Base-by-base conservation (phyloP, 768 basidiomycete genomes). In the Neoboletus brunneissimus region DNA sequence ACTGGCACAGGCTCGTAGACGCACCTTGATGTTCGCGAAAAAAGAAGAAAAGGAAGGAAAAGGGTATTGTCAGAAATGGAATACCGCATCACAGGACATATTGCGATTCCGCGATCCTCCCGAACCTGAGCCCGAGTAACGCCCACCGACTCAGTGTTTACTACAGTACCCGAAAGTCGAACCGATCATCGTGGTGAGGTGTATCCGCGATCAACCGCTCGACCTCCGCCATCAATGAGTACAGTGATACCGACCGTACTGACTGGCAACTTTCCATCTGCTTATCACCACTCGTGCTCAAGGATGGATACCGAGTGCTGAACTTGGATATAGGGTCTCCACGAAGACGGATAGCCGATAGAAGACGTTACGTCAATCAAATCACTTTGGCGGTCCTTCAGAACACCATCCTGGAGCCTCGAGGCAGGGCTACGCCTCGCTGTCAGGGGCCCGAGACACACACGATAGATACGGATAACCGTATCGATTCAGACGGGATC, bases 331-430 rank as follows among this genome's bases (percentile, higher is more conserved):
- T 31, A 48, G 35, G 35, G 47, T 48, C 47, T 16, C 34, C 22
- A 4, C 48, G 34, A 32, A 40, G 22, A 55, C 44, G 32, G 48
- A 58, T 35, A 46, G 22, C 48, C 3, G 53, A 56, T 61, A 46
- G 59, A 60, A 55, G 59, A 16, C 32, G 9, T 60, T 60, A 60
- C 59, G 59, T 60, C 60, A 58, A 50, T 51, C 40, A 29, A 2
- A 15, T 25, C 45, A 34, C 15, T 13, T 18, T 31, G 16, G 31
- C 38, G 29, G 31, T 32, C 25, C 27, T 38, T 20, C 42, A 29
- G 56, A 23, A 38, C 41, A 38, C 48, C 60, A 16, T 50, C 47
- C 59, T 61, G 47, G 35, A 25, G 41, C 59, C 59, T 62, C 59
- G 59, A 60, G 59, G 59, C 59, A 57, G 45, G 48, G 32, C 20